Evolutionary conservation across 331 rosid genomes (phyloP), one percentile per base, ranked within the genome.

Genomic region (Rhamnella rubrinervis): DNA sequence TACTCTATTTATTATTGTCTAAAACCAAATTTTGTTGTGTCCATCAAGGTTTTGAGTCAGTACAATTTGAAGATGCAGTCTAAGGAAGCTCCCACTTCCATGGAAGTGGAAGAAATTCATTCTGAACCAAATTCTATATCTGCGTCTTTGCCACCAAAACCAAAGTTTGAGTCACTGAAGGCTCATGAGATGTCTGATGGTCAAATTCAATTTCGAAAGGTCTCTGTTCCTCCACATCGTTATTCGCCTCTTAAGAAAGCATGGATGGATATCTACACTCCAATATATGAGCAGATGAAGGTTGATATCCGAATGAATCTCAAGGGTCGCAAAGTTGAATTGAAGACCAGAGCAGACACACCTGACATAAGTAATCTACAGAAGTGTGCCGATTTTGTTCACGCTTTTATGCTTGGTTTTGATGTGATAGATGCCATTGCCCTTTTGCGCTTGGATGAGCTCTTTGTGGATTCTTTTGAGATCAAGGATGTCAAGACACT

Each of bases 111-210:
- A 71, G 75, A 71, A 21, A 62, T 52, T 67, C 59, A 78, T 53
- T 56, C 83, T 25, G 87, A 74, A 44, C 51, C 70, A 7, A 78
- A 65, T 58, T 25, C 65, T 28, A 74, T 17, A 17, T 38, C 73
- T 50, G 80, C 49, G 28, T 3, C 76, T 16, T 80, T 89, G 71
- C 96, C 90, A 4, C 83, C 90, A 2, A 89, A 89, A 78, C 96
- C 96, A 8, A 63, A 68, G 59, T 92, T 87, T 79, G 81, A 82
- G 58, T 90, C 97, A 57, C 77, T 89, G 81, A 92, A 85, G 74
- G 85, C 97, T 63, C 93, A 87, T 84, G 97, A 89, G 84, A 89
- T 92, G 92, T 84, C 89, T 15, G 85, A 87, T 87, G 96, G 92
- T 26, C 85, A 67, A 72, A 86, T 92, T 73, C 97, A 92, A 71